Evolutionary conservation across 371 early-diverging fungal genomes (phyloP).

Genomic region (Syncephalis fuscata): DNA sequence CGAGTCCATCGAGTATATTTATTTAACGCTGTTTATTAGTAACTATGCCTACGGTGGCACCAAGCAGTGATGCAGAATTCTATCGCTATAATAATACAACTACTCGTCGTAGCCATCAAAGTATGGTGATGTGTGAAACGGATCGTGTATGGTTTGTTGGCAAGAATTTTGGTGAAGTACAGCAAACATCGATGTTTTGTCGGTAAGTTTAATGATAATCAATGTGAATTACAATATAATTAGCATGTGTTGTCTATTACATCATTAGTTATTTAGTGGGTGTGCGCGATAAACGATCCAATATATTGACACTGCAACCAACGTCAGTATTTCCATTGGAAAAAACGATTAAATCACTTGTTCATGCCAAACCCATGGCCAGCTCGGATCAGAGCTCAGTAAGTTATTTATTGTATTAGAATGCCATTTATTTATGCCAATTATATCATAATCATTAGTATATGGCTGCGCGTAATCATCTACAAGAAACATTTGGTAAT

Average conservation of each 20-base stretch:
- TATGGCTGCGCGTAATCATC: conserved; percentile 38
- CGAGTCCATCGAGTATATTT: too few species aligned
- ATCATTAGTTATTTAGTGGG: conserved; percentile 66
- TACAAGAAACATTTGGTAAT: conserved; percentile 85
- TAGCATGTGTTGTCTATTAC: conserved; percentile 31
- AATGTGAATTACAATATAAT: conserved; percentile 16
- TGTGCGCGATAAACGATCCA: conserved; percentile 41
- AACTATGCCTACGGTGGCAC: too few species aligned
- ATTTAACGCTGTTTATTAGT: too few species aligned
- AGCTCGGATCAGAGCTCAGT: too few species aligned
- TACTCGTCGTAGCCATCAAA: neutral
- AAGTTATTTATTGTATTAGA: neutral
- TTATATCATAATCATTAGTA: conserved; percentile 13
- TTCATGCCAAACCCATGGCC: too few species aligned
- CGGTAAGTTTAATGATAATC: conserved; percentile 16
- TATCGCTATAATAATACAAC: conserved; percentile 1
- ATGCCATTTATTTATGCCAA: neutral
- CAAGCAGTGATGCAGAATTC: neutral
- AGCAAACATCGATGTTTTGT: conserved; percentile 21
- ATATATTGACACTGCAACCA: conserved; percentile 30
- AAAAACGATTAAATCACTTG: too few species aligned
- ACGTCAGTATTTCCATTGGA: too few species aligned
- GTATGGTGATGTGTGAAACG: conserved; percentile 43
- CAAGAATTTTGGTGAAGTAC: conserved; percentile 38
- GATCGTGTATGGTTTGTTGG: conserved; percentile 58